These are phyloP conservation scores for Pseudogymnoascus verrucosus DNA, from an alignment of 2,329 filamentous ascomycete genomes.

Conservation along the genomic window DNA sequence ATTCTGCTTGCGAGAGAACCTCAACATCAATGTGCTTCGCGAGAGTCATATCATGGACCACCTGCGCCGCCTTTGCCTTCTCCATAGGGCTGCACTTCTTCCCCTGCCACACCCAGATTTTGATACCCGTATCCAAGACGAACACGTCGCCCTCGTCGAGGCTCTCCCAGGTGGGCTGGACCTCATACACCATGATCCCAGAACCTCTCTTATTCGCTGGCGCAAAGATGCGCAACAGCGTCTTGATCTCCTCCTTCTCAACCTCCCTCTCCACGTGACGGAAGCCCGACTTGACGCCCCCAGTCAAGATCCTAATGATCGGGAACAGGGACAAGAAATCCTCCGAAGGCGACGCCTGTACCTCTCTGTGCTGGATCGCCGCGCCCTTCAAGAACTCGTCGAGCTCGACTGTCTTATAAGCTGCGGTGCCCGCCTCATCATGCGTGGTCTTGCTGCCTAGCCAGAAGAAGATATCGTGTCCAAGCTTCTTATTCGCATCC, in stretches of 20 bases:
- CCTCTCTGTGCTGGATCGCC: conserved; percentile 58
- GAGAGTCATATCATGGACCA: conserved; percentile 56
- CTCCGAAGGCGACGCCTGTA: conserved; percentile 45
- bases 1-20: conserved; percentile 54
- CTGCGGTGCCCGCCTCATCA: conserved; percentile 61
- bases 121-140: conserved; percentile 51
- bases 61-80: conserved; percentile 59
- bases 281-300: conserved; percentile 56
- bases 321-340: conserved; percentile 56
- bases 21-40: conserved; percentile 59
- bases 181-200: conserved; percentile 53
- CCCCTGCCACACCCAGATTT: conserved; percentile 66
- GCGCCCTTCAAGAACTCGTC: conserved; percentile 57
- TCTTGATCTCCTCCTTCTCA: conserved; percentile 37
- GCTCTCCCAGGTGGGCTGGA: conserved; percentile 52
- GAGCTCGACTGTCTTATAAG: conserved; percentile 64
- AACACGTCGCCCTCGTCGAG: conserved; percentile 61
- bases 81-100: conserved; percentile 59
- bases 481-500: conserved; percentile 36
- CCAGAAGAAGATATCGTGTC: conserved; percentile 65
- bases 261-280: conserved; percentile 47
- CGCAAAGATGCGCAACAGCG: conserved; percentile 56
- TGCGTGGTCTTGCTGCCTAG: conserved; percentile 56
- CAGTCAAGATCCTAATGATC: conserved; percentile 49
- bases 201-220: conserved; percentile 39